Conservation (phyloP, 1,139 yeast genomes). For the Scheffersomyces titani region DNA sequence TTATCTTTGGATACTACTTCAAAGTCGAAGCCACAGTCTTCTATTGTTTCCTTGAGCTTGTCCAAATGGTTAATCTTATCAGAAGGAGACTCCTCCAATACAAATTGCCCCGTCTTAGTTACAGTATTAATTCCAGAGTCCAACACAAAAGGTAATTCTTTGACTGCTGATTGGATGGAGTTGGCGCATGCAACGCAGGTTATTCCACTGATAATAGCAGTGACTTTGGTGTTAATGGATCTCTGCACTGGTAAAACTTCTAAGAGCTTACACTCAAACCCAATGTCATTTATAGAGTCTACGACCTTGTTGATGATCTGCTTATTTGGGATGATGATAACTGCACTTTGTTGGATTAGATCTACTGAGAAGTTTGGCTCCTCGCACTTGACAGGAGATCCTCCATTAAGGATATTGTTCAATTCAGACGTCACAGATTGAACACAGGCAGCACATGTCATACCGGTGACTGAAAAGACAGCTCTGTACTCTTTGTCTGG, state of each 20-base stretch:
- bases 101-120: constrained; percentile 61
- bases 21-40: constrained; percentile 69
- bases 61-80: constrained; percentile 27
- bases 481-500: constrained; percentile 43
- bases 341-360: constrained; percentile 43
- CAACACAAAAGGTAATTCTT: constrained; percentile 53
- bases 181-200: constrained; percentile 73
- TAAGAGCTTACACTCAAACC: constrained; percentile 57
- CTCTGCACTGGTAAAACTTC: constrained; percentile 62
- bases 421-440: constrained; percentile 48
- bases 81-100: constrained; percentile 40
- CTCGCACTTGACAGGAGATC: constrained; percentile 11
- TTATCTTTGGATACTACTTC: constrained; percentile 39
- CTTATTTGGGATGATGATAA: constrained; percentile 51
- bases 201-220: constrained; percentile 71
- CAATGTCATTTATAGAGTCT: constrained; percentile 50
- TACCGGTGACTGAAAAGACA: constrained; percentile 58
- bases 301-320: constrained; percentile 53
- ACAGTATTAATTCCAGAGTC: constrained; percentile 58
- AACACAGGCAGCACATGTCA: constrained; percentile 68
- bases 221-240: constrained; percentile 48
- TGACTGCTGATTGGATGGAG: constrained; percentile 52
- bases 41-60: constrained; percentile 50
- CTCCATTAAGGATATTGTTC: constrained; percentile 25
- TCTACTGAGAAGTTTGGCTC: constrained; percentile 42